Base-by-base conservation (phyloP, 2,329 filamentous ascomycete genomes). In the Neoscytalidium dimidiatum region DNA sequence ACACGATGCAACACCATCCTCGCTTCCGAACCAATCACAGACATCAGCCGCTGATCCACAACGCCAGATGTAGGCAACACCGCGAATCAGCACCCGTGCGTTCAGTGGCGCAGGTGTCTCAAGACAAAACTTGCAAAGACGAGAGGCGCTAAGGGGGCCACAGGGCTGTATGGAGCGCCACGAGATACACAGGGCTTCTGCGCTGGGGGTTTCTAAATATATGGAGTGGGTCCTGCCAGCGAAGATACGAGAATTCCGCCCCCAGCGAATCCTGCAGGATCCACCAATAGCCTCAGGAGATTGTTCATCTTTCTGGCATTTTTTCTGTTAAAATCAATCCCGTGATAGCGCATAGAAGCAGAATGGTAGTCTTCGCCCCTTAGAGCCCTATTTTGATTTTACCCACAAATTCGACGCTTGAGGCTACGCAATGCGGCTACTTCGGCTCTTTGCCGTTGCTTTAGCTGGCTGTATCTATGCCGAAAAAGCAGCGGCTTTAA, bases 231-330 rank as follows among this genome's bases (percentile, higher is more conserved):
- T 41, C 33, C 33, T 41, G 35, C 51, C 35, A 29, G 51, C 23
- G 13, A 33, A n/a, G 31, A 53, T 56, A 56, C 52, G 52, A 56
- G 33, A 41, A 21, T 23, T 19, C 14, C 7, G 33, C 33, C 52
- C 23, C 52, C n/a, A 41, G 33, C 52, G 52, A 56, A 56, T 56
- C 52, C 52, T 56, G 52, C 52, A 41, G 52, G 52, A 56, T 41
- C 52, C 52, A 56, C 48, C 13, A 28, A 17, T 23, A n/a, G 14
- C n/a, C 21, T 17, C 29, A 21, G 33, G 52, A 33, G 52, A n/a
- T n/a, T n/a, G n/a, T n/a, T n/a, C n/a, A n/a, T n/a, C n/a, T n/a
- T n/a, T n/a, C n/a, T n/a, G n/a, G n/a, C n/a, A n/a, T n/a, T n/a
- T n/a, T n/a, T n/a, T 26, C 19, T 56, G 52, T 41, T 56, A 41